phyloP scores from a whole-genome alignment of 192 early-diverging fungal genomes.

The Coemansia sp. region DNA sequence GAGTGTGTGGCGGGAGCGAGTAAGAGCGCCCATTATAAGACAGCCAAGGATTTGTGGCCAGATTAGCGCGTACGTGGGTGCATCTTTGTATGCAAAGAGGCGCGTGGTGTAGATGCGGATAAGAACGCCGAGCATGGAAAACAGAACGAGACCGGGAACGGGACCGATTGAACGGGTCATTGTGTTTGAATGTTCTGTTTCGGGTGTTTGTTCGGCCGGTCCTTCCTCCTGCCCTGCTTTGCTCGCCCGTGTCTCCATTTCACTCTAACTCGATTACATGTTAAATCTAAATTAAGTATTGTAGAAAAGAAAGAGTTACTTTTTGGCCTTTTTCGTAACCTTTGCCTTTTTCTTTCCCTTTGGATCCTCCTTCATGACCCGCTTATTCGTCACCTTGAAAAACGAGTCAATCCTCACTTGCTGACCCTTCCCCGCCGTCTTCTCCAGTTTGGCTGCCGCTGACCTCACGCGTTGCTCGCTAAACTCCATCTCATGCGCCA shows the following conservation, averaged over 20 bases:
- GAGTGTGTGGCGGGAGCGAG: slow-evolving; percentile 20
- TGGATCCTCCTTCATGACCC: neutral
- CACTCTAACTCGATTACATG: too few relatives aligned
- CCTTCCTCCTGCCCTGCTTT: too few relatives aligned
- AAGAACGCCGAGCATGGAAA: slow-evolving; percentile 66
- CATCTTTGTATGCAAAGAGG: slow-evolving; percentile 59
- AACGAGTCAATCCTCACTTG: slow-evolving; percentile 93
- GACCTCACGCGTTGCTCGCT: slow-evolving; percentile 89
- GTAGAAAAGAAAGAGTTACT: neutral
- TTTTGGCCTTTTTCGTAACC: slow-evolving; percentile 4
- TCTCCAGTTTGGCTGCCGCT: slow-evolving; percentile 75
- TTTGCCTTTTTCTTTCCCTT: neutral
- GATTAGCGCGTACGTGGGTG: slow-evolving; percentile 62
- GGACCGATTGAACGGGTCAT: slow-evolving; percentile 18
- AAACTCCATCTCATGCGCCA: slow-evolving; percentile 96
- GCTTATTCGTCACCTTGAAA: slow-evolving; percentile 62
- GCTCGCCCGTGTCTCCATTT: too few relatives aligned
- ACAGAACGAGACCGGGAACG: slow-evolving; percentile 29
- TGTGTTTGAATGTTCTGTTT: too few relatives aligned
- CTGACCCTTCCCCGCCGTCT: slow-evolving; percentile 71
- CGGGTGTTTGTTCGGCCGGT: too few relatives aligned
- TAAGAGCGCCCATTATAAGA: slow-evolving; percentile 38
- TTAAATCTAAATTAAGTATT: too few relatives aligned
- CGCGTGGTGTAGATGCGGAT: slow-evolving; percentile 58
- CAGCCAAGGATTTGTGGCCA: slow-evolving; percentile 75